A percentile compares a stretch with the other conserved stretches of the same genome.
phyloP scores from a whole-genome alignment of 768 basidiomycete genomes.

The Cubamyces sp. region DNA sequence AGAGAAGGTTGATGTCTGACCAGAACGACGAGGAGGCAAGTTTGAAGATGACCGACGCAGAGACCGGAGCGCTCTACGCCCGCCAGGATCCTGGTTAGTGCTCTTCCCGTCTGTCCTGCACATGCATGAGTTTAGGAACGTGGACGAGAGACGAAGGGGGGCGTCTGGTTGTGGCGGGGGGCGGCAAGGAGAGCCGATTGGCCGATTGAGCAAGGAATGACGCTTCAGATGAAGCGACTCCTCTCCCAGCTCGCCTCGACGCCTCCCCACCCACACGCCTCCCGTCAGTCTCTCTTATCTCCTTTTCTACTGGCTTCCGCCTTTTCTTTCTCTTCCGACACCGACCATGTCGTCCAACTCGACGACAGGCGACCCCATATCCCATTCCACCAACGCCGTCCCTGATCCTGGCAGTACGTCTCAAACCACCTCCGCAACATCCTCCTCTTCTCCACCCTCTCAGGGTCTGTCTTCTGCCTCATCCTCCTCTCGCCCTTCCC shows the following conservation, averaged over 20 bases:
- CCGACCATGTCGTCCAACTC: conserved; percentile 23
- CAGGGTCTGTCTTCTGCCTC: conserved; percentile 17
- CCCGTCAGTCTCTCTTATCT: conserved; percentile 6
- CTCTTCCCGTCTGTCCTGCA: not conserved
- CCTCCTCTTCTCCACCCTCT: conserved; percentile 10
- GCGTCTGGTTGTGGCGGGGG: not conserved
- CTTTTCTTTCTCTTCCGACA: not conserved
- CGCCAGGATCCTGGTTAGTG: conserved; percentile 20
- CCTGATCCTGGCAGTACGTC: conserved; percentile 21
- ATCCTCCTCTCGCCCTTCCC: conserved; percentile 3
- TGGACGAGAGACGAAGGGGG: not conserved
- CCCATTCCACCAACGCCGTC: conserved; percentile 2
- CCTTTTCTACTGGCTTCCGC: not conserved
- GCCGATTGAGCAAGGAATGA: conserved; percentile 8
- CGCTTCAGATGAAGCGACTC: not conserved
- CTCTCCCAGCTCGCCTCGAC: not conserved
- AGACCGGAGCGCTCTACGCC: conserved; percentile 4
- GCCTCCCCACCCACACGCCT: conserved; percentile 3
- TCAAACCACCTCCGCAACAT: not conserved
- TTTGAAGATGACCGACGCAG: conserved; percentile 8
- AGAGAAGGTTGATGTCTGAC: not conserved
- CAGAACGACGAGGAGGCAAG: not conserved
- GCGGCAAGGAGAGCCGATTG: conserved; percentile 5
- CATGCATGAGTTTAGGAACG: not conserved
- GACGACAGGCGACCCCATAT: conserved; percentile 1